phyloP scores from a whole-genome alignment of 148 eudicot genomes.

The Chenopodium formosanum region DNA sequence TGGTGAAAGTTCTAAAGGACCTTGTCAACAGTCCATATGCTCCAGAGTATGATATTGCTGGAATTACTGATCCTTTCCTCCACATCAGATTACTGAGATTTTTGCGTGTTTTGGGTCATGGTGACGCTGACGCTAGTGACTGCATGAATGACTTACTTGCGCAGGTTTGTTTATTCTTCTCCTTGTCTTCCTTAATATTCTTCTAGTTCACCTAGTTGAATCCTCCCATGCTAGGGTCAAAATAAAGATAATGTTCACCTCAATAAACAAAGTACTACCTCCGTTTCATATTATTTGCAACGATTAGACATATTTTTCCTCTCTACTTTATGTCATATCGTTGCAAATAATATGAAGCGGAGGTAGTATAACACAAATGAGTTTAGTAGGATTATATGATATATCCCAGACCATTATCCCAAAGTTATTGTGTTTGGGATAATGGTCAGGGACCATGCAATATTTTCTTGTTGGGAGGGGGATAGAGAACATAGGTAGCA shows the following conservation, averaged over 20 bases:
- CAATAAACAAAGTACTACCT: not conserved
- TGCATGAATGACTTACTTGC: conserved; percentile 97
- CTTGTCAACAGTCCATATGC: conserved; percentile 91
- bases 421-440: not conserved
- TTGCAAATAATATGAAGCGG: too few species aligned
- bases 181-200: not conserved
- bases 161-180: conserved; percentile 55
- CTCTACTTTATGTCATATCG: too few species aligned
- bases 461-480: not conserved
- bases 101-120: conserved; percentile 81
- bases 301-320: too few species aligned
- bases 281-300: too few species aligned
- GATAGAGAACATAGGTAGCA: not conserved
- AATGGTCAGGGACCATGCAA: not conserved
- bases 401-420: not conserved
- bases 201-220: not conserved
- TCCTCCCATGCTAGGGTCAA: not conserved
- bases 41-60: conserved; percentile 92
- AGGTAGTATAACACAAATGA: not conserved
- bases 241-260: not conserved
- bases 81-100: conserved; percentile 83
- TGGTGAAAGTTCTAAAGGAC: conserved; percentile 84
- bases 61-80: conserved; percentile 94
- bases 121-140: conserved; percentile 97
- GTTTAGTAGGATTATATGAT: not conserved